phyloP scores from a whole-genome alignment of 768 basidiomycete genomes.

The Daedaleopsis sinensis region DNA sequence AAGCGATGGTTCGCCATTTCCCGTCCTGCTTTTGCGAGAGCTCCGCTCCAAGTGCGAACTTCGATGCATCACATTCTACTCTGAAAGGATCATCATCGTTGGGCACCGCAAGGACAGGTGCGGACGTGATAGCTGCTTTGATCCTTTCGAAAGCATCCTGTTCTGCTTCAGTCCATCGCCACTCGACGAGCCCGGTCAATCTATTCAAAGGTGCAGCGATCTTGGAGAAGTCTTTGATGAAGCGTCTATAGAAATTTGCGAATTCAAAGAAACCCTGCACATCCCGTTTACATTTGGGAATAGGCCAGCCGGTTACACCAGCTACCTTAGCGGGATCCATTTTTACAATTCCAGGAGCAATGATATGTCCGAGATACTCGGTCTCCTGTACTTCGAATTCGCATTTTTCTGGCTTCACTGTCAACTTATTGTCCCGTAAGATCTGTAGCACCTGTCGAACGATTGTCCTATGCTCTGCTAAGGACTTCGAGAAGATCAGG shows the following conservation, averaged over 20 bases:
- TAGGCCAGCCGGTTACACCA: slow-evolving; percentile 33
- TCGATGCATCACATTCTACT: slow-evolving; percentile 25
- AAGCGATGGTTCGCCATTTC: slow-evolving; percentile 16
- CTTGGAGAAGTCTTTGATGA: slow-evolving; percentile 32
- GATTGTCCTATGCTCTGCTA: slow-evolving; percentile 19
- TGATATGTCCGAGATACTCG: slow-evolving; percentile 38
- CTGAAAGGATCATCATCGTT: slow-evolving; percentile 14
- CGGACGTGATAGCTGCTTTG: neutral
- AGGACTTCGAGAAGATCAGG: slow-evolving; percentile 22
- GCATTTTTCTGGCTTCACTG: slow-evolving; percentile 42
- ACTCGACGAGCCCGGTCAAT: slow-evolving; percentile 1
- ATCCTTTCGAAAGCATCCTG: slow-evolving; percentile 3
- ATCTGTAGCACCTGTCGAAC: slow-evolving; percentile 30
- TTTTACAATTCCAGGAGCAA: slow-evolving; percentile 19
- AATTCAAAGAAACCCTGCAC: slow-evolving; percentile 33
- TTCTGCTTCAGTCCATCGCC: slow-evolving; percentile 1
- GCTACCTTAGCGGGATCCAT: slow-evolving; percentile 41
- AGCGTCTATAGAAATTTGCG: slow-evolving; percentile 35
- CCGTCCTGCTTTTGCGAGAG: slow-evolving; percentile 28
- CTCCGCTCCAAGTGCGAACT: slow-evolving; percentile 32
- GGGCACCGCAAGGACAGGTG: slow-evolving; percentile 16
- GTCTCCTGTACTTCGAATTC: slow-evolving; percentile 26
- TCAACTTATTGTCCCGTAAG: slow-evolving; percentile 37
- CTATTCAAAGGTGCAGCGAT: slow-evolving; percentile 25
- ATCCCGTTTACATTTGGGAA: slow-evolving; percentile 18